A percentile compares a stretch with the other conserved stretches of the same genome.
Evolutionary conservation across 2,329 filamentous ascomycete species (phyloP).

Genomic region (Tolypocladium paradoxum): DNA sequence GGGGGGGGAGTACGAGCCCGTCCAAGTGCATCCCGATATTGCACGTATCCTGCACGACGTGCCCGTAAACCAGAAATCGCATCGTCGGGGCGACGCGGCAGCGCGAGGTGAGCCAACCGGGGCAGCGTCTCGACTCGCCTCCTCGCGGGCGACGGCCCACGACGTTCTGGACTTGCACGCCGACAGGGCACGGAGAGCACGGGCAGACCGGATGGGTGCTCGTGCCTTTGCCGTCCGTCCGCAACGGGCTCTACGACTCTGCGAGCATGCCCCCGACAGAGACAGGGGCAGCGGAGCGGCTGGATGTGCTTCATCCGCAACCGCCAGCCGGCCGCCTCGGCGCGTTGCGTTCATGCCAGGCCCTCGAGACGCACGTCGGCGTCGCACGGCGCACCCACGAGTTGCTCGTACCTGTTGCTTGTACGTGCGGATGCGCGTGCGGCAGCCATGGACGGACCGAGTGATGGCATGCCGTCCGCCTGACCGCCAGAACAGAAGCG

Average conservation of each 20-base stretch:
- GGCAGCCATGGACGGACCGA: not conserved
- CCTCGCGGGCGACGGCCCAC: not conserved
- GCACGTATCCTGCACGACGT: no score
- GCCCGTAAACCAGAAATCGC: not conserved
- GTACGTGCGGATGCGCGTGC: not conserved
- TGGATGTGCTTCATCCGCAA: no score
- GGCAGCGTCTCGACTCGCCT: not conserved
- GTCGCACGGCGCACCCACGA: not conserved
- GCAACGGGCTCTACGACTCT: no score
- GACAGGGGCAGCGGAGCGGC: not conserved
- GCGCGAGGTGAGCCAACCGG: not conserved
- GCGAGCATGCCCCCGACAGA: not conserved
- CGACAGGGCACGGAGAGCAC: not conserved
- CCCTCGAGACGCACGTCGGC: not conserved
- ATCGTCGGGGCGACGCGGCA: not conserved
- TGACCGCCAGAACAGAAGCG: not conserved
- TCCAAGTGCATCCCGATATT: not conserved
- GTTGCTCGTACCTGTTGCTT: no score
- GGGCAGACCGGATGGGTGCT: not conserved
- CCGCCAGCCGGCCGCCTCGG: no score
- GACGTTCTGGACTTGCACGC: not conserved
- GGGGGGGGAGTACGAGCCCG: not conserved
- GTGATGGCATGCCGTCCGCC: not conserved
- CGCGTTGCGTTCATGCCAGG: not conserved
- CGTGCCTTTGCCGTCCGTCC: no score